Conservation (phyloP, 108 stramenopile genomes). For the Fragilaria radians region DNA sequence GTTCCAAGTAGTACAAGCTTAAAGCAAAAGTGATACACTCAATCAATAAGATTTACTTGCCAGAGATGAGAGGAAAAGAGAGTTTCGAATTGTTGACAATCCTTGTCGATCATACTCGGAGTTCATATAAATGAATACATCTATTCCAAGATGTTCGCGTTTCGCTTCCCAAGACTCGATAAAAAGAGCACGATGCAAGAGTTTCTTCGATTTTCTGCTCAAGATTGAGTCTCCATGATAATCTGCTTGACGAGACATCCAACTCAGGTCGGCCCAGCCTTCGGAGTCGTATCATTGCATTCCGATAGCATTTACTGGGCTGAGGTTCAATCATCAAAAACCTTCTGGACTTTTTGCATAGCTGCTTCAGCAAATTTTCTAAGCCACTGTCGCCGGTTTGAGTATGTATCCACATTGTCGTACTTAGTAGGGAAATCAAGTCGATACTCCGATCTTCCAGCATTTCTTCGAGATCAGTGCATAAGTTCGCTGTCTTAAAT, state of each 20-base stretch:
- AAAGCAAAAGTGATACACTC: too few species aligned
- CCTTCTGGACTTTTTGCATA: constrained; percentile 30
- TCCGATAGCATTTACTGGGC: constrained; percentile 39
- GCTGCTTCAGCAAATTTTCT: constrained; percentile 19
- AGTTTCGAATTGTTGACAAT: too few species aligned
- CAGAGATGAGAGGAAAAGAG: too few species aligned
- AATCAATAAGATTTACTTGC: too few species aligned
- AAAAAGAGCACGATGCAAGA: constrained; percentile 21
- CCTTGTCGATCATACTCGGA: background rate
- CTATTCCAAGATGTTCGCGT: constrained; percentile 6
- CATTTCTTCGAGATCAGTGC: background rate
- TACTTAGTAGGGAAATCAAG: constrained; percentile 45
- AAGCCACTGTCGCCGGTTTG: constrained; percentile 44
- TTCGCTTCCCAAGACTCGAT: constrained; percentile 7
- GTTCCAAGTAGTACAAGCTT: too few species aligned
- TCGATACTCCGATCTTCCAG: constrained; percentile 15
- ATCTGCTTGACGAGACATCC: constrained; percentile 23
- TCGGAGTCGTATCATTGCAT: constrained; percentile 34
- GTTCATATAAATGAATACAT: constrained; percentile 7
- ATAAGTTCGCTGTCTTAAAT: background rate
- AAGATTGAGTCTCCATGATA: constrained; percentile 30
- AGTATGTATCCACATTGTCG: constrained; percentile 57
- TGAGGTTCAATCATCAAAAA: constrained; percentile 51
- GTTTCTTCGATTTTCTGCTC: constrained; percentile 39
- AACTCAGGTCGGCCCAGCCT: constrained; percentile 43